Base-by-base conservation (phyloP, 169 alveolate genomes). In the Amoebophrya sp. region DNA sequence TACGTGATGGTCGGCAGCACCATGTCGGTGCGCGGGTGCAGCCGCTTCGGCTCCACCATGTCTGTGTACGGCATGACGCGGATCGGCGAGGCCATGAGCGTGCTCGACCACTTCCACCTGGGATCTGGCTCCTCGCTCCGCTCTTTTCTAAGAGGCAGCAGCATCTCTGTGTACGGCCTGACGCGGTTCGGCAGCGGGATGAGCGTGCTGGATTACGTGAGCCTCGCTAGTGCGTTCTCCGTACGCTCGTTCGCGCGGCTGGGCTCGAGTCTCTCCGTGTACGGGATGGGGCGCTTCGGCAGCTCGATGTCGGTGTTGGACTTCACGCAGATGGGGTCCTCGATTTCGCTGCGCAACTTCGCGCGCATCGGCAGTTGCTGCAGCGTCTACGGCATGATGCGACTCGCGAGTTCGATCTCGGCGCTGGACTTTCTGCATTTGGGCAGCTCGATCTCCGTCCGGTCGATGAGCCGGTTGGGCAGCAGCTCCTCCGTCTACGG, bases 91-190 rank as follows among this genome's bases (percentile, higher is more conserved):
- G 42, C 15, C 42, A 13, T 70, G 41, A 29, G 42, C 43, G 89
- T 70, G 89, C 5, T 70, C 29, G 89, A 40, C n/a, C n/a, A n/a
- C n/a, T n/a, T n/a, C n/a, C n/a, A n/a, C n/a, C n/a, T n/a, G n/a
- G n/a, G n/a, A n/a, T n/a, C n/a, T n/a, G n/a, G n/a, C n/a, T n/a
- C n/a, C n/a, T n/a, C n/a, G n/a, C n/a, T n/a, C n/a, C n/a, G n/a
- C n/a, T n/a, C n/a, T n/a, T n/a, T n/a, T n/a, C n/a, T n/a, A n/a
- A n/a, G n/a, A n/a, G n/a, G n/a, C 89, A 89, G 93, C 93, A 88
- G 91, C 91, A 88, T 92, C 67, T 89, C 92, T 91, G 93, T 89
- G 91, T 88, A 89, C n/a, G 92, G 89, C 67, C 91, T 43, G 50
- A 20, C 45, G n/a, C 31, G 89, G 23, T 40, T 18, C 89, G 89